phyloP scores from a whole-genome alignment of 352 stramenopile genomes.

The Peronospora farinosa region DNA sequence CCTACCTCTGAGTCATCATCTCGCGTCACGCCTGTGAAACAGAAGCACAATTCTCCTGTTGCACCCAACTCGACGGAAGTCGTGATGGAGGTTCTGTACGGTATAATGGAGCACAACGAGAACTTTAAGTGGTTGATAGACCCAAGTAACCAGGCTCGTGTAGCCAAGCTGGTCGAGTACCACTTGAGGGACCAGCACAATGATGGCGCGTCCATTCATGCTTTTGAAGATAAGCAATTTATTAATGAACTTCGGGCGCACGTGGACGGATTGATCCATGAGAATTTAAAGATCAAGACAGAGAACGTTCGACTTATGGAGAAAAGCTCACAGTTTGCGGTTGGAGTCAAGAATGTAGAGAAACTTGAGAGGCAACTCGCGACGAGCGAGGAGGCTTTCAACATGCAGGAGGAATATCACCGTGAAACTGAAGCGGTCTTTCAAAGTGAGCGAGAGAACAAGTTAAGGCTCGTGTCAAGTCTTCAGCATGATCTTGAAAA shows the following conservation, averaged over 20 bases:
- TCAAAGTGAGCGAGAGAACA: slow-evolving; percentile 35
- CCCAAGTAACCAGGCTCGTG: slow-evolving; percentile 37
- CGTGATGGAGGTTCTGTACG: slow-evolving; percentile 57
- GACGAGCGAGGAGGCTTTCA: slow-evolving; percentile 32
- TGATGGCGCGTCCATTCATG: slow-evolving; percentile 11
- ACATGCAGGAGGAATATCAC: slow-evolving; percentile 39
- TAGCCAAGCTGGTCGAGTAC: slow-evolving; percentile 49
- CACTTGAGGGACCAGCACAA: slow-evolving; percentile 31
- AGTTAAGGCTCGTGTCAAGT: slow-evolving; percentile 21
- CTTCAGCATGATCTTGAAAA: slow-evolving; percentile 34
- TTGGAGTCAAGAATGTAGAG: slow-evolving; percentile 26
- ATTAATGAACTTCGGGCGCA: slow-evolving; percentile 45
- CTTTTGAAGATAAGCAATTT: slow-evolving; percentile 30
- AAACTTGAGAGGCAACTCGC: slow-evolving; percentile 35
- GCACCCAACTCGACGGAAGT: slow-evolving; percentile 35
- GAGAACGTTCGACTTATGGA: slow-evolving; percentile 45
- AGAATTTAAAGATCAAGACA: slow-evolving; percentile 56
- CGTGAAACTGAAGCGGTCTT: slow-evolving; percentile 49
- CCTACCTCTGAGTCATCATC: slow-evolving; percentile 13
- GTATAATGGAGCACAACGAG: slow-evolving; percentile 53
- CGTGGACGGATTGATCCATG: slow-evolving; percentile 47
- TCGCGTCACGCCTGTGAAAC: slow-evolving; percentile 6
- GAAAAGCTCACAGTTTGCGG: slow-evolving; percentile 5
- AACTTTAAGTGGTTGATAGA: slow-evolving; percentile 56
- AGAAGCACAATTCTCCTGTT: slow-evolving; percentile 1